These are phyloP conservation scores for Melaleuca alternifolia DNA, from an alignment of 345 rosid genomes.

Conservation along the genomic window DNA sequence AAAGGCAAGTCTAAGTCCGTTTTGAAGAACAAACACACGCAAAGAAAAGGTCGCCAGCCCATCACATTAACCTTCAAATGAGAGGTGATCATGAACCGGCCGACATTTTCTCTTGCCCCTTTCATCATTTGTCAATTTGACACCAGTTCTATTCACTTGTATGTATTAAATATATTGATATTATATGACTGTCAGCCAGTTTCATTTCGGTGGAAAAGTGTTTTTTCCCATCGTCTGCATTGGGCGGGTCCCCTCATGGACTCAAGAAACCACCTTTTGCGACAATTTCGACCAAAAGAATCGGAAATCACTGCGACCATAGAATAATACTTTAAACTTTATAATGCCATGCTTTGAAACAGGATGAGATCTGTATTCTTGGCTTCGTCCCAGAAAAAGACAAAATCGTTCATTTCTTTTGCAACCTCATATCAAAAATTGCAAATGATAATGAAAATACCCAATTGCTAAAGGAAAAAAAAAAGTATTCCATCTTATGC, in stretches of 20 bases:
- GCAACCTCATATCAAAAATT: background rate
- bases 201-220: background rate
- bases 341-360: background rate
- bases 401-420: background rate
- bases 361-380: background rate
- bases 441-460: background rate
- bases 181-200: background rate
- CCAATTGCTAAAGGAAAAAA: background rate
- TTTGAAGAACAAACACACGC: background rate
- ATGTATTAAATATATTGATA: background rate
- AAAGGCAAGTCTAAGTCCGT: background rate
- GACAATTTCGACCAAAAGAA: background rate
- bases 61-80: background rate
- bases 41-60: background rate
- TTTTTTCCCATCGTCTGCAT: background rate
- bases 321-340: background rate
- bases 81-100: background rate
- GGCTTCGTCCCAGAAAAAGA: background rate
- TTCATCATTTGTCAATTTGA: background rate
- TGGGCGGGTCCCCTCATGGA: background rate
- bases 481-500: background rate
- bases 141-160: background rate
- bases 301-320: background rate
- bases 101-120: background rate
- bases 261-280: background rate